Evolutionary conservation across 768 basidiomycete genomes (phyloP).

Genomic region (Mycena capillaripes): DNA sequence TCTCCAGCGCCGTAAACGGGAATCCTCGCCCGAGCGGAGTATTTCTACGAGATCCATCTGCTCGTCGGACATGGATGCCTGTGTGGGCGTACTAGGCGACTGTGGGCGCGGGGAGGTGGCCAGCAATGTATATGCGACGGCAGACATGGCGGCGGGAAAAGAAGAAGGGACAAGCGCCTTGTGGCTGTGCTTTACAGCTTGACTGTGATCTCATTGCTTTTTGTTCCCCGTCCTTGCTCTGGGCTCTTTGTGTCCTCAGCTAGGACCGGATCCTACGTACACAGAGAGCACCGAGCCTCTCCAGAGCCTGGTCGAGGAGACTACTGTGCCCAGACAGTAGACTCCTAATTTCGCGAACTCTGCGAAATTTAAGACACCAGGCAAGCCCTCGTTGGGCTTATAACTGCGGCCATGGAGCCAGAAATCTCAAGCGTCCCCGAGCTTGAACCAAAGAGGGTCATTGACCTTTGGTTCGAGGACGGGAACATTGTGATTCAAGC

Average conservation of each 20-base stretch:
- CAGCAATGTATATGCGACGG: neutral
- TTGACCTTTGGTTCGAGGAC: conserved; percentile 45
- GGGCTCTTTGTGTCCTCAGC: neutral
- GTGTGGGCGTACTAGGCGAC: conserved; percentile 22
- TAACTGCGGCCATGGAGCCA: neutral
- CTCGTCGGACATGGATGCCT: conserved; percentile 21
- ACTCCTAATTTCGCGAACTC: no score
- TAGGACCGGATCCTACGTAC: neutral
- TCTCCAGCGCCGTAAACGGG: conserved; percentile 28
- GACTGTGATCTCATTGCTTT: no score
- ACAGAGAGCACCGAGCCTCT: neutral
- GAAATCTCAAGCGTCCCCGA: neutral
- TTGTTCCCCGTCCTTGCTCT: neutral
- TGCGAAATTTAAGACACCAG: no score
- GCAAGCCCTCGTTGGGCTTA: no score
- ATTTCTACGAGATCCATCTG: conserved; percentile 34
- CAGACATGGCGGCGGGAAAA: neutral
- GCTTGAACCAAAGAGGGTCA: conserved; percentile 11
- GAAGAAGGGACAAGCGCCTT: neutral
- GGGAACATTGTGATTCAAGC: conserved; percentile 37
- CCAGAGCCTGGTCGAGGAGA: neutral
- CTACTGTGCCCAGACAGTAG: neutral
- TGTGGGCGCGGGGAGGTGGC: conserved; percentile 12
- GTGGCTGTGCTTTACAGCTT: conserved; percentile 4
- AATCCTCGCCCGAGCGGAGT: conserved; percentile 34